Conservation (phyloP, 2,329 filamentous ascomycete species). For the Neofusicoccum umdonicola region DNA sequence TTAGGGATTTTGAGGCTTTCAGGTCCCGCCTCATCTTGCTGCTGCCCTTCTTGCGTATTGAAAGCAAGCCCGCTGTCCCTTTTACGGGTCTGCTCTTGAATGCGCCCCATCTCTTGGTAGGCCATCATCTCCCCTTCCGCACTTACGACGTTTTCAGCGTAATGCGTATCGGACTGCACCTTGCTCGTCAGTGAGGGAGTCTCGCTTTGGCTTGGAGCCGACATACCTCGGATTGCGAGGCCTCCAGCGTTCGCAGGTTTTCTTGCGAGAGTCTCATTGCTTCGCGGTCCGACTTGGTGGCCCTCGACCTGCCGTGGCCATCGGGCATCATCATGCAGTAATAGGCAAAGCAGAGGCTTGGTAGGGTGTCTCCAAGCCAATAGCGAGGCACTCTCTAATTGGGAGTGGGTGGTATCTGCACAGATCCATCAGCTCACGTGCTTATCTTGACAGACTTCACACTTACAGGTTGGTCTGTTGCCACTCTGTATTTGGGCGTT, state of each 20-base stretch:
- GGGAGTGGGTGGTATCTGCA: no score
- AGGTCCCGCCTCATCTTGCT: neutral
- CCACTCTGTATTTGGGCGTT: no score
- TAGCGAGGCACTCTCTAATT: no score
- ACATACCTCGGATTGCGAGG: neutral
- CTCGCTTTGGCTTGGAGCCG: neutral
- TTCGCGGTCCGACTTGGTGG: neutral
- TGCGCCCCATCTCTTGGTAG: conserved; percentile 8
- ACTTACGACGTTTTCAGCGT: conserved; percentile 10
- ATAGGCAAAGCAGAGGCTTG: neutral
- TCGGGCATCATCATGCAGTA: neutral
- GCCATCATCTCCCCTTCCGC: conserved; percentile 6
- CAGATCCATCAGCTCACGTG: no score
- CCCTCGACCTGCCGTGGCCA: neutral
- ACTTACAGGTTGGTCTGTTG: neutral
- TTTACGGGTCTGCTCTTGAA: neutral
- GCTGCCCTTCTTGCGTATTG: neutral
- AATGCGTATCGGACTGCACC: conserved; percentile 6
- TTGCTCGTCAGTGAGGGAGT: neutral
- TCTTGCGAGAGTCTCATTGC: conserved; percentile 1
- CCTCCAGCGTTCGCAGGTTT: conserved; percentile 2
- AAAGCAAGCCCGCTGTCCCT: conserved; percentile 9
- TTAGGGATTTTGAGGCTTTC: neutral
- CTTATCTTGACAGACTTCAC: no score
- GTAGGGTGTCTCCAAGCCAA: no score